Percentiles rank a stretch among this genome's conserved stretches.
Evolutionary conservation across 1,284 basidiomycete species (phyloP).

Genomic region (Leccinum fuscescens): DNA sequence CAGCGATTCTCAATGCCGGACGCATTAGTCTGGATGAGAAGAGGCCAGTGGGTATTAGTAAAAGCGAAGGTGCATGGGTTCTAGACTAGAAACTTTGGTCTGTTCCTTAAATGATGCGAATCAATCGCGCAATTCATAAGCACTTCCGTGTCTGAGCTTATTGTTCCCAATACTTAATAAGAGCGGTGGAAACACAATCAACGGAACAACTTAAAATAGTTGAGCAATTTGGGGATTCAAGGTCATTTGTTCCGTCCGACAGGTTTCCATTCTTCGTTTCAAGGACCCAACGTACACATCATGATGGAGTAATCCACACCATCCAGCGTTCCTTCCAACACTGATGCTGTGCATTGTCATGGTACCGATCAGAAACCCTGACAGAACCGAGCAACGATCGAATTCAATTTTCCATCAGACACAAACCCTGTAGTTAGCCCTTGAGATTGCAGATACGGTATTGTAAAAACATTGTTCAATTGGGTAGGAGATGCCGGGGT

Average conservation of each 20-base stretch:
- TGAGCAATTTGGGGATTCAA: background rate
- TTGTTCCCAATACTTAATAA: constrained; percentile 1
- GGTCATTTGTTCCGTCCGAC: background rate
- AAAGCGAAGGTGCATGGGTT: constrained; percentile 62
- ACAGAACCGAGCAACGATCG: constrained; percentile 6
- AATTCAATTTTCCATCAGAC: constrained; percentile 9
- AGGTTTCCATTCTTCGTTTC: constrained; percentile 3
- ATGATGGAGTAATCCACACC: background rate
- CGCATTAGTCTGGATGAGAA: constrained; percentile 87
- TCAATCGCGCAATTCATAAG: background rate
- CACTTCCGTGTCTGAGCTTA: background rate
- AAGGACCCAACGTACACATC: background rate
- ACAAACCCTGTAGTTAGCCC: constrained; percentile 20
- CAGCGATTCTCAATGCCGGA: constrained; percentile 89
- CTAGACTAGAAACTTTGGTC: constrained; percentile 49
- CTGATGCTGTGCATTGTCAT: constrained; percentile 19
- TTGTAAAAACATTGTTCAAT: constrained; percentile 40
- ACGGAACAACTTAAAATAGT: background rate
- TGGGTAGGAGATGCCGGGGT: constrained; percentile 40
- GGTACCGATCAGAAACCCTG: constrained; percentile 7
- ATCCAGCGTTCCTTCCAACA: constrained; percentile 1
- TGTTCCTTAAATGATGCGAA: constrained; percentile 1
- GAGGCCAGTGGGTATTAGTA: constrained; percentile 74
- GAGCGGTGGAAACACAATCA: background rate
- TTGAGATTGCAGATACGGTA: constrained; percentile 35